phyloP scores from a whole-genome alignment of 2,329 filamentous ascomycete genomes.

The Sphaerostilbella broomeana region DNA sequence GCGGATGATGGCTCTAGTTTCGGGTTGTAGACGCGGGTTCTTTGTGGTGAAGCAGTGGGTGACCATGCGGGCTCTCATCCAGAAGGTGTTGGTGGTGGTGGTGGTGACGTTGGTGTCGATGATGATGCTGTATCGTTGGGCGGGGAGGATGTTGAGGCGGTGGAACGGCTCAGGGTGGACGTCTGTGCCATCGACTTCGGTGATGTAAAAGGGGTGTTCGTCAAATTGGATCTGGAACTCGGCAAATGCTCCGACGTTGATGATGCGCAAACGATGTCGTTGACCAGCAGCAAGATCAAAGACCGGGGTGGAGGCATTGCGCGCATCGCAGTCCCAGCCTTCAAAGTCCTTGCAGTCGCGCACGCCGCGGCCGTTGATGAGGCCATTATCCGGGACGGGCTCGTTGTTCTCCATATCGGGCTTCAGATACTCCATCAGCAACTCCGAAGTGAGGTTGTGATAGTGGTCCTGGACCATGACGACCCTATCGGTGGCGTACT shows the following conservation, averaged over 20 bases:
- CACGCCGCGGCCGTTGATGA: constrained; percentile 52
- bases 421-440: constrained; percentile 49
- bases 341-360: constrained; percentile 29
- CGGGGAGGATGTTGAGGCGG: constrained; percentile 59
- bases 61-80: constrained; percentile 51
- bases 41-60: constrained; percentile 32
- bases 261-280: constrained; percentile 58
- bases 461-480: constrained; percentile 71
- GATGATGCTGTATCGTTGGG: constrained; percentile 64
- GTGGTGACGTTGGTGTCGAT: constrained; percentile 53
- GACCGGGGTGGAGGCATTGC: constrained; percentile 30
- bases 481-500: constrained; percentile 44
- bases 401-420: constrained; percentile 52
- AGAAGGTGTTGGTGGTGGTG: constrained; percentile 47
- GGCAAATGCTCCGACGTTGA: constrained; percentile 66
- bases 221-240: constrained; percentile 68
- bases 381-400: constrained; percentile 57
- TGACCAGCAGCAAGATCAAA: constrained; percentile 46
- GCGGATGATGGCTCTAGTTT: constrained; percentile 26
- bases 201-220: constrained; percentile 55
- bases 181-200: constrained; percentile 65
- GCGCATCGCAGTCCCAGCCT: constrained; percentile 39
- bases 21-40: constrained; percentile 26
- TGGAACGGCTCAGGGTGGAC: constrained; percentile 53
- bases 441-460: constrained; percentile 47